These are phyloP conservation scores for Hymenoscyphus infarciens DNA, from an alignment of 2,329 filamentous ascomycete genomes.

Conservation along the genomic window DNA sequence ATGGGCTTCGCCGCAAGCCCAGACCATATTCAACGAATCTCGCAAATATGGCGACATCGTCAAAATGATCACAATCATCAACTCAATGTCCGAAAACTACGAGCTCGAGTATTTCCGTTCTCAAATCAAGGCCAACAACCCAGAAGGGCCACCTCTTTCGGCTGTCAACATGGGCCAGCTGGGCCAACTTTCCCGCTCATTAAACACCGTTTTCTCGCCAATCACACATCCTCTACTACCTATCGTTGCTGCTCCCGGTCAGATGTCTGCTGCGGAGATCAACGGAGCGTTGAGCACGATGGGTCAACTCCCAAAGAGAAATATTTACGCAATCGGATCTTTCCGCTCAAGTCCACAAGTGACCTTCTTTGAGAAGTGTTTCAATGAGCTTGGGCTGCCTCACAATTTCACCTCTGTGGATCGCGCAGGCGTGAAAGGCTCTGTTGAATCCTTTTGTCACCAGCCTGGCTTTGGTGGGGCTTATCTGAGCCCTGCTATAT, in stretches of 20 bases:
- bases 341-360: slow-evolving; percentile 68
- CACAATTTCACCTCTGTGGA: slow-evolving; percentile 76
- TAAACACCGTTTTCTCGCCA: slow-evolving; percentile 83
- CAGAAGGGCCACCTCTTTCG: slow-evolving; percentile 69
- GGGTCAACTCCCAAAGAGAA: slow-evolving; percentile 74
- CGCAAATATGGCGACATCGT: slow-evolving; percentile 77
- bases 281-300: slow-evolving; percentile 75
- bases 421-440: slow-evolving; percentile 56
- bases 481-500: slow-evolving; percentile 71
- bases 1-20: slow-evolving; percentile 72
- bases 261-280: slow-evolving; percentile 82
- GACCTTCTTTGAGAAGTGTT: slow-evolving; percentile 81
- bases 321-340: slow-evolving; percentile 76
- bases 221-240: slow-evolving; percentile 83
- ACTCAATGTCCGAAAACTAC: slow-evolving; percentile 80
- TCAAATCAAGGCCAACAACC: slow-evolving; percentile 64
- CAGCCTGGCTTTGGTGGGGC: slow-evolving; percentile 78
- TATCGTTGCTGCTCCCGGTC: slow-evolving; percentile 79
- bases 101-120: slow-evolving; percentile 87
- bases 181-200: slow-evolving; percentile 78
- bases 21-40: slow-evolving; percentile 67
- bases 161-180: slow-evolving; percentile 84
- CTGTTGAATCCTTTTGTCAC: slow-evolving; percentile 68
- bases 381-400: slow-evolving; percentile 80
- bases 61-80: slow-evolving; percentile 86